Percentiles rank a stretch among this genome's conserved stretches.
These are phyloP conservation scores for Diplodia corticola DNA, from an alignment of 2,329 filamentous ascomycete genomes.

Conservation along the genomic window DNA sequence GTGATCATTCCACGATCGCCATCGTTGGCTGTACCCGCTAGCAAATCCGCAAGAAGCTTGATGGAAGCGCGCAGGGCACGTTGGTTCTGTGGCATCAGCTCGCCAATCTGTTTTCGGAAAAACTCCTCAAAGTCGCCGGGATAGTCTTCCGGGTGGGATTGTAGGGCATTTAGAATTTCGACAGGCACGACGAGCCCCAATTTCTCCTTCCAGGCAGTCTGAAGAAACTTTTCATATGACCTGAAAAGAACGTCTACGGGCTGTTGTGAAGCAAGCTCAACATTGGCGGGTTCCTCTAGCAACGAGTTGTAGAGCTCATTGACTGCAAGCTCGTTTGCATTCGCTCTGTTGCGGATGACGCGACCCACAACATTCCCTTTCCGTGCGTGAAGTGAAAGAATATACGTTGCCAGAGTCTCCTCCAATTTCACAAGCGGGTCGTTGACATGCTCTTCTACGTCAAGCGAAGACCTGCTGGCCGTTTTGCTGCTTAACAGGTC, in stretches of 20 bases:
- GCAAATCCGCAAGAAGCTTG: conserved; percentile 79
- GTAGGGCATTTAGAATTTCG: conserved; percentile 71
- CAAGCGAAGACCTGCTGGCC: conserved; percentile 2
- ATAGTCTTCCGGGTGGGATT: conserved; percentile 60
- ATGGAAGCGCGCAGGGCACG: conserved; percentile 82
- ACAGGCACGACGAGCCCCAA: conserved; percentile 82
- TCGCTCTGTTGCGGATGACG: conserved; percentile 67
- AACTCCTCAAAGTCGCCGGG: conserved; percentile 69
- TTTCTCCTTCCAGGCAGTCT: conserved; percentile 82
- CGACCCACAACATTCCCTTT: conserved; percentile 85
- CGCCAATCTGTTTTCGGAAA: conserved; percentile 54
- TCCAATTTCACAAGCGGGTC: conserved; percentile 67
- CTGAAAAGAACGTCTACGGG: conserved; percentile 83
- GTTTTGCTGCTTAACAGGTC: conserved; percentile 1
- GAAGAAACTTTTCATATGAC: conserved; percentile 90
- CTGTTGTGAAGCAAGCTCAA: conserved; percentile 72
- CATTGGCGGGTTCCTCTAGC: conserved; percentile 77
- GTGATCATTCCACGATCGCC: conserved; percentile 86
- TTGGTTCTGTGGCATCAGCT: conserved; percentile 60
- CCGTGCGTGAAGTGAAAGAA: conserved; percentile 76
- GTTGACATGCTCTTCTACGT: conserved; percentile 2
- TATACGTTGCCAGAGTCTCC: conserved; percentile 80
- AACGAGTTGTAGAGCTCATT: conserved; percentile 90
- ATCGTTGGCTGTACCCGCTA: conserved; percentile 89
- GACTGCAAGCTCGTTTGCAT: conserved; percentile 74